phyloP scores from a whole-genome alignment of 495 filamentous ascomycete species.

The Mycothermus thermophilus region DNA sequence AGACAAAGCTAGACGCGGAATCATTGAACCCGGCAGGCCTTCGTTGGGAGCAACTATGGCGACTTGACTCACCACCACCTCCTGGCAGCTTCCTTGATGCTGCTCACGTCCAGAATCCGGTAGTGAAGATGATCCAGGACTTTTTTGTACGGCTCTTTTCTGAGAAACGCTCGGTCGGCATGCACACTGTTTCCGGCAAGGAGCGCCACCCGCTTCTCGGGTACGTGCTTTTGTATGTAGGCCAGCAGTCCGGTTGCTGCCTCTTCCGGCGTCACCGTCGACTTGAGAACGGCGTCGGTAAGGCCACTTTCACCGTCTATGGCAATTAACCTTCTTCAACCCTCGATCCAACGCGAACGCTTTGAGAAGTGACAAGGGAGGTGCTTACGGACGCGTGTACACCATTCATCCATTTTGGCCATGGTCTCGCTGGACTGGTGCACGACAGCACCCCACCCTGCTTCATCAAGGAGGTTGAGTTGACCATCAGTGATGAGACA shows the following conservation, averaged over 20 bases:
- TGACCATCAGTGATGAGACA: slow-evolving; percentile 80
- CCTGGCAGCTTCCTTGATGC: slow-evolving; percentile 73
- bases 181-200: slow-evolving; percentile 90
- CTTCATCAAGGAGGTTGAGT: slow-evolving; percentile 58
- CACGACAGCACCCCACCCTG: slow-evolving; percentile 69
- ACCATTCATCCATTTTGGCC: slow-evolving; percentile 60
- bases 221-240: slow-evolving; percentile 62
- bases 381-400: slow-evolving; percentile 24
- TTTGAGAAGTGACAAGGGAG: background rate
- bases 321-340: background rate
- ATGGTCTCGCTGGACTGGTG: slow-evolving; percentile 59
- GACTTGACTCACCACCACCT: slow-evolving; percentile 80
- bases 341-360: no score
- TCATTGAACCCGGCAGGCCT: no score
- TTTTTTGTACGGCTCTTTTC: slow-evolving; percentile 53
- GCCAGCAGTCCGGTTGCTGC: slow-evolving; percentile 61
- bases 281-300: slow-evolving; percentile 60
- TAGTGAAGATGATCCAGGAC: slow-evolving; percentile 71
- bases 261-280: slow-evolving; percentile 52
- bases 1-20: no score
- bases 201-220: slow-evolving; percentile 47
- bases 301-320: slow-evolving; percentile 58
- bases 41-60: no score
- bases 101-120: slow-evolving; percentile 82
- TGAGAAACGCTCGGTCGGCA: slow-evolving; percentile 72